Percentiles rank a stretch among this genome's conserved stretches.
phyloP scores from a whole-genome alignment of 352 stramenopile species.

The Saprolegnia parasitica region DNA sequence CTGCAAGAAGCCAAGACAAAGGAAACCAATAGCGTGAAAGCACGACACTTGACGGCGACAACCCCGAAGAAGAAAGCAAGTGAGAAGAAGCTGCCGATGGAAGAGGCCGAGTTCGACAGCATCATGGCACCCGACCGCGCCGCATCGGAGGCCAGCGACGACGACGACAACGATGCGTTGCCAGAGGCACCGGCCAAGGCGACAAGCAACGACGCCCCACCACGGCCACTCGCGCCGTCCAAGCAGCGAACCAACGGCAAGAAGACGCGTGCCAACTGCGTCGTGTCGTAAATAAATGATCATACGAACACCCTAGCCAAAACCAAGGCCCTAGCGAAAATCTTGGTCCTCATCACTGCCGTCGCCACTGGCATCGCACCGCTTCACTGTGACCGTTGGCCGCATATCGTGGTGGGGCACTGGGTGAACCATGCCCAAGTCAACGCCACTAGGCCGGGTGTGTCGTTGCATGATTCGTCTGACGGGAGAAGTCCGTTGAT shows the following conservation, averaged over 20 bases:
- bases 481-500: too few relatives aligned
- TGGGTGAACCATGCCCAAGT: too few relatives aligned
- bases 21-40: not conserved
- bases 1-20: slow-evolving; percentile 21
- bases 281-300: slow-evolving; percentile 26
- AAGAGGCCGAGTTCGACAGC: slow-evolving; percentile 13
- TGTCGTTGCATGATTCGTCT: too few relatives aligned
- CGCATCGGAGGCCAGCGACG: not conserved
- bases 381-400: too few relatives aligned
- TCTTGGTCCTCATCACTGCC: too few relatives aligned
- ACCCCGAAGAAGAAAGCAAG: slow-evolving; percentile 12
- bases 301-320: too few relatives aligned
- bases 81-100: not conserved
- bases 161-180: too few relatives aligned
- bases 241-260: slow-evolving; percentile 68
- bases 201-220: slow-evolving; percentile 10
- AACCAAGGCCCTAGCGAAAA: too few relatives aligned
- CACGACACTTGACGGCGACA: slow-evolving; percentile 8
- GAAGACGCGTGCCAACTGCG: slow-evolving; percentile 35
- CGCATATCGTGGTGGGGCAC: too few relatives aligned
- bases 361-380: too few relatives aligned
- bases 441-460: too few relatives aligned
- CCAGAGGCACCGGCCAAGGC: not conserved
- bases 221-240: slow-evolving; percentile 32
- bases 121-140: not conserved